Evolutionary conservation across 1,284 basidiomycete species (phyloP).

Genomic region (Boletus mariae): DNA sequence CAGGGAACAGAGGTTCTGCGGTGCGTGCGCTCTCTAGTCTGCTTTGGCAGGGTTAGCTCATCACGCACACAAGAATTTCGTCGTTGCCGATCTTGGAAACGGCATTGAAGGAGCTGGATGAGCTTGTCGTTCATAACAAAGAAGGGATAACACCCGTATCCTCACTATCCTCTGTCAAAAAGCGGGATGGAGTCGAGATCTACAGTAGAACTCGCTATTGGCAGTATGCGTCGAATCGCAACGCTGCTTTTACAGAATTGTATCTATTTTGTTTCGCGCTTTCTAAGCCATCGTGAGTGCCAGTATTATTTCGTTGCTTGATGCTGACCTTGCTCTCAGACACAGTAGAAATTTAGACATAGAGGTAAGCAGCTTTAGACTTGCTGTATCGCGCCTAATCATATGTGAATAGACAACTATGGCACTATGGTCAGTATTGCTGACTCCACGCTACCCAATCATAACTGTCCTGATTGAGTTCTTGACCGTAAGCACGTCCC

Average conservation of each 20-base stretch:
- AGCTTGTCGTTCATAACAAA: conserved; percentile 53
- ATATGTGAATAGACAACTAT: conserved; percentile 50
- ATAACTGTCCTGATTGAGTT: conserved; percentile 60
- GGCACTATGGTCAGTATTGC: conserved; percentile 70
- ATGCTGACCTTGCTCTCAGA: conserved; percentile 35
- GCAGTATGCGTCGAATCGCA: conserved; percentile 45
- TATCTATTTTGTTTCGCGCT: conserved; percentile 68
- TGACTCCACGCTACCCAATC: conserved; percentile 60
- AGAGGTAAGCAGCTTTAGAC: conserved; percentile 48
- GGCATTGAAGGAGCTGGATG: conserved; percentile 58
- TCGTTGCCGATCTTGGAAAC: conserved; percentile 47
- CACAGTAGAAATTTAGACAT: conserved; percentile 72
- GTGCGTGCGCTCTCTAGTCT: conserved; percentile 38
- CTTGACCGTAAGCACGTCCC: conserved; percentile 49
- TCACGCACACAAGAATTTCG: conserved; percentile 46
- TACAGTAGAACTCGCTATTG: conserved; percentile 58
- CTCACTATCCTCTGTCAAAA: conserved; percentile 35
- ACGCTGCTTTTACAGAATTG: conserved; percentile 55
- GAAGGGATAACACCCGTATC: conserved; percentile 28
- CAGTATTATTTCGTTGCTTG: background rate
- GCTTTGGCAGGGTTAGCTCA: conserved; percentile 9
- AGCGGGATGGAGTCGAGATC: conserved; percentile 32
- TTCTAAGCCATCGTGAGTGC: conserved; percentile 62
- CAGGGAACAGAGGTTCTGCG: conserved; percentile 52
- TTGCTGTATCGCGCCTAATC: conserved; percentile 7